phyloP scores from a whole-genome alignment of 2,329 filamentous ascomycete species.

The Botryotinia narcissicola region DNA sequence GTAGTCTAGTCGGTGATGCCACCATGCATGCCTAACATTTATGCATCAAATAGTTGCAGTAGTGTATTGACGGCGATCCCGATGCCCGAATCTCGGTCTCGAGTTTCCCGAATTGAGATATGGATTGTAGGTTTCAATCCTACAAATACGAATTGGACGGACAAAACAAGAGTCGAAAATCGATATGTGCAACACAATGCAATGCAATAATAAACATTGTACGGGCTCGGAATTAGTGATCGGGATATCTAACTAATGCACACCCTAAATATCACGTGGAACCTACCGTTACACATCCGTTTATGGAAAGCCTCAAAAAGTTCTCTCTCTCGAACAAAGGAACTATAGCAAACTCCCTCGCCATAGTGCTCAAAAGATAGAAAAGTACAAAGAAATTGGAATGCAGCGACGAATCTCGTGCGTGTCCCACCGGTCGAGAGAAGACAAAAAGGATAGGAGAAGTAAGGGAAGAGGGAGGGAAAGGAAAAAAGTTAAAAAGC shows the following conservation, averaged over 20 bases:
- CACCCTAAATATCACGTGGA: neutral
- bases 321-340: neutral
- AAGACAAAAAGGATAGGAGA: slow-evolving; percentile 4
- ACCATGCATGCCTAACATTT: neutral
- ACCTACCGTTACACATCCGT: neutral
- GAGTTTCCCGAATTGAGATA: neutral
- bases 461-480: neutral
- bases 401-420: slow-evolving; percentile 1
- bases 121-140: neutral
- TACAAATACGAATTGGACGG: neutral
- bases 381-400: neutral
- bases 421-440: neutral
- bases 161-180: neutral
- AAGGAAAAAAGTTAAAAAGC: neutral
- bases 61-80: slow-evolving; percentile 8
- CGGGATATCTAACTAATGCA: neutral
- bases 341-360: neutral
- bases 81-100: neutral
- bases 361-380: neutral
- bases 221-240: neutral
- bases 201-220: neutral
- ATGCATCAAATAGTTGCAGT: slow-evolving; percentile 8
- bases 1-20: slow-evolving; percentile 14
- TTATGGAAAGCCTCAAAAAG: neutral
- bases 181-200: neutral